phyloP scores from a whole-genome alignment of 1,139 yeast species.

The Kluyveromyces sp. region DNA sequence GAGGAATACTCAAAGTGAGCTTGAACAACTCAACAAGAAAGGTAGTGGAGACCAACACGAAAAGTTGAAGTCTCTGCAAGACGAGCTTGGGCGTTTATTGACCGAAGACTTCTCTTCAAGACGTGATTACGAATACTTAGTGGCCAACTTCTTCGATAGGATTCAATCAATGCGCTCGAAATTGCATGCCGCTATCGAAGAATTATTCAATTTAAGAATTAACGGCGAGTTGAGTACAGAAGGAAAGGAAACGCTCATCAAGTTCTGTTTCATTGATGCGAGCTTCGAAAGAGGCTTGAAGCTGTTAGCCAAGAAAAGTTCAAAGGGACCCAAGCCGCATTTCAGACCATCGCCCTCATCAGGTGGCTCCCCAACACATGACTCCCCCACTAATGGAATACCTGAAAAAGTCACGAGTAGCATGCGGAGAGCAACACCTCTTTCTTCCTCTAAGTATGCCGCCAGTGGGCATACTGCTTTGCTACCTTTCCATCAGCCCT shows the following conservation, averaged over 20 bases:
- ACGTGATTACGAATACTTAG: conserved; percentile 25
- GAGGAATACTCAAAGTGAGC: conserved; percentile 56
- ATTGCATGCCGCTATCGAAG: conserved; percentile 48
- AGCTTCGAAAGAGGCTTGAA: conserved; percentile 60
- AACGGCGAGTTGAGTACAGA: conserved; percentile 49
- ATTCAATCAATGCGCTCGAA: conserved; percentile 41
- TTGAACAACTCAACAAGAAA: conserved; percentile 17
- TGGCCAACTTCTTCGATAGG: conserved; percentile 38
- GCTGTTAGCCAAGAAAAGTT: conserved; percentile 38
- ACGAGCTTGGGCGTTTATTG: conserved; percentile 31
- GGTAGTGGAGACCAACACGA: conserved; percentile 9
- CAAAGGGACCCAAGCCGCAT: neutral
- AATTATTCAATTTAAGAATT: conserved; percentile 49
- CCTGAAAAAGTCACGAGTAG: neutral
- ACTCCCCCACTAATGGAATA: neutral
- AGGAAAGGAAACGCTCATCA: conserved; percentile 65
- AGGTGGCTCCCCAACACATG: neutral
- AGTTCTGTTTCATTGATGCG: conserved; percentile 62
- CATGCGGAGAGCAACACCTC: neutral
- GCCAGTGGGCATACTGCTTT: conserved; percentile 32
- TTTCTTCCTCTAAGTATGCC: conserved; percentile 20
- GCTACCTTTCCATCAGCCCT: conserved; percentile 32
- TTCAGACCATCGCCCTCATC: neutral
- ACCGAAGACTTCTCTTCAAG: conserved; percentile 25
- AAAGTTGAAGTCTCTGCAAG: conserved; percentile 29